Evolutionary conservation across 805 yeast genomes (phyloP).

Genomic region (Candida odintsovae): DNA sequence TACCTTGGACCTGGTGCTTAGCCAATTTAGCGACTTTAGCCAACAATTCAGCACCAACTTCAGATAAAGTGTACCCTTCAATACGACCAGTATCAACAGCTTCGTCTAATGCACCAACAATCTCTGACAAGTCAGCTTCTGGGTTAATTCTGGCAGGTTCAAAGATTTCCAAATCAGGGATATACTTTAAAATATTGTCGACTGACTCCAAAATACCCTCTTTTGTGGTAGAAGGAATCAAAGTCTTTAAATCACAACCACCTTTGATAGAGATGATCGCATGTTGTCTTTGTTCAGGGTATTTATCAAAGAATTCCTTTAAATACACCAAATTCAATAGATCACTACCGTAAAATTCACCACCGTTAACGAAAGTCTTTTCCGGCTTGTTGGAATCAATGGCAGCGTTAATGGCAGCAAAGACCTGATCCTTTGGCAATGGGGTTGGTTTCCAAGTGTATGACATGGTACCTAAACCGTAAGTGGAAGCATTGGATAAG

Average conservation of each 20-base stretch:
- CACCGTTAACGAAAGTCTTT: slow-evolving; percentile 61
- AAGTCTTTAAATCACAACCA: slow-evolving; percentile 33
- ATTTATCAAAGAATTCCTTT: slow-evolving; percentile 48
- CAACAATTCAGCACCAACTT: slow-evolving; percentile 59
- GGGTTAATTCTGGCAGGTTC: slow-evolving; percentile 70
- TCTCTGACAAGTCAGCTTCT: slow-evolving; percentile 49
- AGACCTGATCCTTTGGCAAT: slow-evolving; percentile 45
- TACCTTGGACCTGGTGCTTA: slow-evolving; percentile 49
- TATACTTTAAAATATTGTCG: slow-evolving; percentile 31
- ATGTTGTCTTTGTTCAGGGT: slow-evolving; percentile 51
- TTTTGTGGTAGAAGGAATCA: slow-evolving; percentile 44
- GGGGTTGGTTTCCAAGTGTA: slow-evolving; percentile 66
- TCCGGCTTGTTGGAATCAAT: slow-evolving; percentile 31
- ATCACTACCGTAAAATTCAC: slow-evolving; percentile 69
- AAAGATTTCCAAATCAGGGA: slow-evolving; percentile 52
- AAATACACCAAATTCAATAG: slow-evolving; percentile 50
- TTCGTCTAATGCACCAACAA: slow-evolving; percentile 50
- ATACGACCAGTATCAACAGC: slow-evolving; percentile 58
- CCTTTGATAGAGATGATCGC: slow-evolving; percentile 69
- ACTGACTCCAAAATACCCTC: slow-evolving; percentile 45
- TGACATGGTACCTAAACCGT: slow-evolving; percentile 79
- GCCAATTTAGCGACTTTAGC: slow-evolving; percentile 48
- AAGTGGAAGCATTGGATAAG: slow-evolving; percentile 7
- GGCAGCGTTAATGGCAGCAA: slow-evolving; percentile 48
- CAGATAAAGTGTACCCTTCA: slow-evolving; percentile 70